These are phyloP conservation scores for Linnemannia exigua DNA, from an alignment of 192 early-diverging fungal genomes.

Conservation along the genomic window DNA sequence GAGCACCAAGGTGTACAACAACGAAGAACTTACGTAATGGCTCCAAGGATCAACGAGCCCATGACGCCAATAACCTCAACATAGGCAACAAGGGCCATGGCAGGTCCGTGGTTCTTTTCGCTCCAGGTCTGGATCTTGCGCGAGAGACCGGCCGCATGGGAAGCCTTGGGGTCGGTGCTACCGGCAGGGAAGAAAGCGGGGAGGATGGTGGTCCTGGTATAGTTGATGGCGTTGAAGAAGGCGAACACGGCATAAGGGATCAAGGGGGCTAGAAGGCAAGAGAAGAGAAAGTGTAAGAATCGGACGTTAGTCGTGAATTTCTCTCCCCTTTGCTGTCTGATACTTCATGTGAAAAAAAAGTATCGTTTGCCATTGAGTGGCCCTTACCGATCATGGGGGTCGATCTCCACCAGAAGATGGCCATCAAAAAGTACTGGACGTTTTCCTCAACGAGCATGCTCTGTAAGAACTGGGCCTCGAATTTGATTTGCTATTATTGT, in stretches of 20 bases:
- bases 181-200: constrained; percentile 71
- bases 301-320: neutral
- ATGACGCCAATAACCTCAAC: constrained; percentile 80
- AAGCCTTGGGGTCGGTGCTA: constrained; percentile 30
- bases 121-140: constrained; percentile 68
- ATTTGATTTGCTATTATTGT: constrained; percentile 66
- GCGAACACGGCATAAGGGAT: constrained; percentile 84
- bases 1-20: neutral
- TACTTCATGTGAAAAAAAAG: neutral
- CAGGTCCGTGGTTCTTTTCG: constrained; percentile 71
- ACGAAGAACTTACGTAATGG: constrained; percentile 60
- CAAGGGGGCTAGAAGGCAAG: constrained; percentile 69
- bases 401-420: constrained; percentile 79
- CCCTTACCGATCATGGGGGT: constrained; percentile 75
- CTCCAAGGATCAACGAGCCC: constrained; percentile 67
- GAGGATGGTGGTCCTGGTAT: constrained; percentile 74
- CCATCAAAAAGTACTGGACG: constrained; percentile 78
- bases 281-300: neutral
- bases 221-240: constrained; percentile 81
- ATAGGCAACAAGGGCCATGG: constrained; percentile 75
- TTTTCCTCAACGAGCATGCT: constrained; percentile 82
- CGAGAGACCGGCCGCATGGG: constrained; percentile 57
- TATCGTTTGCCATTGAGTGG: neutral
- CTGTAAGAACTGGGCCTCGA: constrained; percentile 70
- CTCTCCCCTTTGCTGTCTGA: neutral